Conservation (phyloP, 2,329 filamentous ascomycete species). For the Botrytis tulipae region DNA sequence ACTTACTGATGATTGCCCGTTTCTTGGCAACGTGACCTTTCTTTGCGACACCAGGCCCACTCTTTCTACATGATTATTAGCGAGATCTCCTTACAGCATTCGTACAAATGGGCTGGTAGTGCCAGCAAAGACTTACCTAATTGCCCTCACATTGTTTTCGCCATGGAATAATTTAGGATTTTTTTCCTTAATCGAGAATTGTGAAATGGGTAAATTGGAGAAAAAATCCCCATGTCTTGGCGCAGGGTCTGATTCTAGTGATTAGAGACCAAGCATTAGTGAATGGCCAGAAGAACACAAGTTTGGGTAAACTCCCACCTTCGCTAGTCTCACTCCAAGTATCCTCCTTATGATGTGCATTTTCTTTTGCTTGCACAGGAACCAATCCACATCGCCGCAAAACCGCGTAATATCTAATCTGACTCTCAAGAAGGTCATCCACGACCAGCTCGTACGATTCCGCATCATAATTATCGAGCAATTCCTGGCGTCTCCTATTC, state of each 20-base stretch:
- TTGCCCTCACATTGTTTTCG: neutral
- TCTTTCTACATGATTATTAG: conserved; percentile 1
- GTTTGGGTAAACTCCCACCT: neutral
- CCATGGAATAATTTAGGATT: neutral
- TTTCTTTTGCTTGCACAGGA: neutral
- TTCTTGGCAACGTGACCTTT: conserved; percentile 1
- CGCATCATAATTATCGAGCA: neutral
- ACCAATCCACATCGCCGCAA: neutral
- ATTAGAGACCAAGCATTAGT: neutral
- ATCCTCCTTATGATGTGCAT: neutral
- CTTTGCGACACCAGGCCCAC: neutral
- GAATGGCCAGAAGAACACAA: neutral
- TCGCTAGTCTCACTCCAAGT: neutral
- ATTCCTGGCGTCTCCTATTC: neutral
- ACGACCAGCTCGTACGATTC: neutral
- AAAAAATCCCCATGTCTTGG: neutral
- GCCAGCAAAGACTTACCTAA: neutral
- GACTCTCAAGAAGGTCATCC: neutral
- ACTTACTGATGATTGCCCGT: neutral
- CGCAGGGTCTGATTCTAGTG: neutral
- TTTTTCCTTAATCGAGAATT: neutral
- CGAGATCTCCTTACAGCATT: neutral
- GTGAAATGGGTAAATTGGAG: no score
- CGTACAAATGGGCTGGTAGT: neutral
- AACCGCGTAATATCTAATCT: neutral